Base-by-base conservation (phyloP, 1,284 basidiomycete species). In the Rhodotorula sp. region DNA sequence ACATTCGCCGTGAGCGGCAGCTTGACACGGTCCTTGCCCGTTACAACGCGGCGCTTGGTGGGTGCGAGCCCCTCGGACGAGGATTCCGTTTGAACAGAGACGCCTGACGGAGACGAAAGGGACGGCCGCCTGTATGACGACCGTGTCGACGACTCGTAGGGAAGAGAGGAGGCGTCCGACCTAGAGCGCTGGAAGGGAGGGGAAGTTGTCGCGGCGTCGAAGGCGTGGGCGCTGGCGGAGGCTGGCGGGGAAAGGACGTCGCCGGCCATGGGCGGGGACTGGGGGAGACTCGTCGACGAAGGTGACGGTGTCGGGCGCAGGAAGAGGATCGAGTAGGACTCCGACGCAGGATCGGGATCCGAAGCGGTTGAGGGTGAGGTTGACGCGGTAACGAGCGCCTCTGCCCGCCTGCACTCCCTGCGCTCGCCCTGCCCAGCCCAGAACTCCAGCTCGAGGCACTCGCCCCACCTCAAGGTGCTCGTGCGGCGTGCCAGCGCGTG, bases 1-100 rank as follows among this genome's bases (percentile, higher is more conserved):
- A 58, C 10, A 3, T 70, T 56, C 19, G 64, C n/a, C 5, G 55
- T 54, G 22, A 66, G 22, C 0, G 69, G 69, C 4, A 70, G 50
- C 25, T 70, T 63, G 50, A 51, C 12, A 17, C 50, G 50, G 50
- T 51, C 50, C 50, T 51, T 29, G 50, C 50, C 50, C 50, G 50
- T 51, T 12, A 29, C n/a, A n/a, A 51, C 12, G 50, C 50, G 50
- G 7, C 48, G 48, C n/a, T 29, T 51, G n/a, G 9, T 22, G 10
- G 9, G 37, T 21, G 8, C 64, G 37, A 3, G 60, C 64, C 12
- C 39, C 25, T 2, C 64, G 60, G 4, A 53, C 53, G 2, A 27
- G 22, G 1, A 50, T 36, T 8, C 64, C 29, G 25, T 32, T 39
- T 29, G 41, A 17, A n/a, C 15, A 4, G 44, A 44, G 5, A 21